Conservation (phyloP, 129 eudicot genomes). For the Tagetes erecta region DNA sequence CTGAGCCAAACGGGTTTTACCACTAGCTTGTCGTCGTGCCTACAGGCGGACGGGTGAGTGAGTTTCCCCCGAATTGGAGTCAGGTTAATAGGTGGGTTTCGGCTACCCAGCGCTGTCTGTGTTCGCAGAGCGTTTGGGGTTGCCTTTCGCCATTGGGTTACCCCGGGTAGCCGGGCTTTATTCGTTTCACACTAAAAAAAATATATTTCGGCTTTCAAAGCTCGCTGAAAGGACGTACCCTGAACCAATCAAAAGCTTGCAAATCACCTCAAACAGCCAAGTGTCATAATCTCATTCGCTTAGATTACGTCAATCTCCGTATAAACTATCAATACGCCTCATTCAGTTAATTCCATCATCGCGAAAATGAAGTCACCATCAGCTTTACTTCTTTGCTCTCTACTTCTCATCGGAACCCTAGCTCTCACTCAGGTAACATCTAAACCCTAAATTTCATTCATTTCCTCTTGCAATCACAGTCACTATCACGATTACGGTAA, state of each 20-base stretch:
- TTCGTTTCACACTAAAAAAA: too few species aligned
- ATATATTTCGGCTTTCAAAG: too few species aligned
- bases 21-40: too few species aligned
- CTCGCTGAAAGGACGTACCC: too few species aligned
- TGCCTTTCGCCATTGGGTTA: too few species aligned
- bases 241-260: neutral
- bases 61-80: too few species aligned
- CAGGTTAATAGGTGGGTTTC: too few species aligned
- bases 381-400: conserved; percentile 38
- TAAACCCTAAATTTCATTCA: neutral
- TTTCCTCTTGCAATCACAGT: neutral
- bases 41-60: too few species aligned
- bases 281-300: conserved; percentile 21
- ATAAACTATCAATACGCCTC: conserved; percentile 23
- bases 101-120: too few species aligned
- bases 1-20: too few species aligned
- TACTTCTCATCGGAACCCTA: conserved; percentile 55
- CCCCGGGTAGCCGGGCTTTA: too few species aligned
- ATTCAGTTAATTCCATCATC: conserved; percentile 9
- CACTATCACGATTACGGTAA: neutral
- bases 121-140: too few species aligned
- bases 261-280: neutral
- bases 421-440: conserved; percentile 42
- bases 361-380: conserved; percentile 30
- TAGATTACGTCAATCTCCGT: conserved; percentile 16